These are phyloP conservation scores for Akebia trifoliata DNA, from an alignment of 164 flowering plant species.

Conservation along the genomic window DNA sequence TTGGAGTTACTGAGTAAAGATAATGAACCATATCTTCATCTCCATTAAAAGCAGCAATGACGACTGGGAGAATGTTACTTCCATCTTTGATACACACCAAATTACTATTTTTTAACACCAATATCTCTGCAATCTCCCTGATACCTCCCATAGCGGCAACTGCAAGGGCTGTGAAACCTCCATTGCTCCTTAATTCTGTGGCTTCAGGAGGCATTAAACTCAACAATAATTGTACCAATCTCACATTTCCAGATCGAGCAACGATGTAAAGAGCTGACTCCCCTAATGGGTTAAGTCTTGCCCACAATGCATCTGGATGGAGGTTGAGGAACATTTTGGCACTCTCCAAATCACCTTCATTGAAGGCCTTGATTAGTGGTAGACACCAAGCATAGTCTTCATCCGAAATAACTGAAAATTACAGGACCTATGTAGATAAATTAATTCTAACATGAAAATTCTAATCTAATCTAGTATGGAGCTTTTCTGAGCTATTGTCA, in stretches of 20 bases:
- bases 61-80: background rate
- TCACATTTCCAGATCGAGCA: slow-evolving; percentile 17
- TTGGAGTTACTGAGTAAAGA: background rate
- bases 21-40: background rate
- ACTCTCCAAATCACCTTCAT: background rate
- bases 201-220: background rate
- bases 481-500: too few relatives aligned
- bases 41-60: background rate
- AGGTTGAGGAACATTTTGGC: slow-evolving; percentile 9
- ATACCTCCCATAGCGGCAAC: background rate
- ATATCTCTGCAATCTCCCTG: background rate
- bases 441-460: too few relatives aligned
- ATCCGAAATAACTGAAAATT: too few relatives aligned
- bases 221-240: slow-evolving; percentile 17
- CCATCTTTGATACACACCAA: background rate
- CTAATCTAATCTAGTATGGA: too few relatives aligned
- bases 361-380: background rate
- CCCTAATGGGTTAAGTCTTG: slow-evolving; percentile 9
- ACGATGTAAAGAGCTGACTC: slow-evolving; percentile 34
- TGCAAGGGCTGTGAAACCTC: background rate
- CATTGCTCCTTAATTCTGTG: background rate
- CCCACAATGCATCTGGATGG: slow-evolving; percentile 14
- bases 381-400: background rate
- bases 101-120: slow-evolving; percentile 1
- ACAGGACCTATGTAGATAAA: too few relatives aligned